These are phyloP conservation scores for Ambrosia trifida DNA, from an alignment of 129 eudicot species.

Conservation along the genomic window DNA sequence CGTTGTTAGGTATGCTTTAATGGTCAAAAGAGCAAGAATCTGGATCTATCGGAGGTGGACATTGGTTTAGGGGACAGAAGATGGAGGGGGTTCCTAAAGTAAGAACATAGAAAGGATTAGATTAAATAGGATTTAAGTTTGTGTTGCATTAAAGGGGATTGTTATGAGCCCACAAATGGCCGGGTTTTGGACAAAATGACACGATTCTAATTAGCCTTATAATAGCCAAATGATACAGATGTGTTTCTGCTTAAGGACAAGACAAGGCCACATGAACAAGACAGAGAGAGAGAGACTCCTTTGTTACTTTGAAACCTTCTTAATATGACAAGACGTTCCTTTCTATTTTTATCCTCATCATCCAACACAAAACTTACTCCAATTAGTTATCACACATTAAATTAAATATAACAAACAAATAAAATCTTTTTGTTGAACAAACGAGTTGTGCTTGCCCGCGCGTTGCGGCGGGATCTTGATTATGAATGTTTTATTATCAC, in stretches of 20 bases:
- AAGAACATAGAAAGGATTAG: conserved; percentile 34
- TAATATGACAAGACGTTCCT: conserved; percentile 35
- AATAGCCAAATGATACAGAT: conserved; percentile 48
- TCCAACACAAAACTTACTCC: conserved; percentile 17
- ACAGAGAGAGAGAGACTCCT: conserved; percentile 15
- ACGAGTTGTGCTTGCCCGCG: too few relatives aligned
- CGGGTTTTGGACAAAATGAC: conserved; percentile 38
- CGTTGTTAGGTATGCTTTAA: neutral
- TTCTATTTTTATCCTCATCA: conserved; percentile 15
- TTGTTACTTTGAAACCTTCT: conserved; percentile 10
- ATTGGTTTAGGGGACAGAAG: conserved; percentile 27
- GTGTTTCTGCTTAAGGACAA: conserved; percentile 61
- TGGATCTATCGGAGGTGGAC: neutral
- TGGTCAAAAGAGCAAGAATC: neutral
- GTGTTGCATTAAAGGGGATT: conserved; percentile 29
- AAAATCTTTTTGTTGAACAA: neutral
- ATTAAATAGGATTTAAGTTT: conserved; percentile 4
- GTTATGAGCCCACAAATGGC: conserved; percentile 37
- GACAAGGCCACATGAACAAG: conserved; percentile 58
- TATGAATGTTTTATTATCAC: too few relatives aligned
- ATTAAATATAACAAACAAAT: neutral
- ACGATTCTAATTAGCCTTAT: conserved; percentile 43
- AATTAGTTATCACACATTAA: neutral
- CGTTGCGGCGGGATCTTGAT: too few relatives aligned
- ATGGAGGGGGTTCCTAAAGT: conserved; percentile 29